Conservation (phyloP, 352 stramenopile species). For the Phytophthora quininea region DNA sequence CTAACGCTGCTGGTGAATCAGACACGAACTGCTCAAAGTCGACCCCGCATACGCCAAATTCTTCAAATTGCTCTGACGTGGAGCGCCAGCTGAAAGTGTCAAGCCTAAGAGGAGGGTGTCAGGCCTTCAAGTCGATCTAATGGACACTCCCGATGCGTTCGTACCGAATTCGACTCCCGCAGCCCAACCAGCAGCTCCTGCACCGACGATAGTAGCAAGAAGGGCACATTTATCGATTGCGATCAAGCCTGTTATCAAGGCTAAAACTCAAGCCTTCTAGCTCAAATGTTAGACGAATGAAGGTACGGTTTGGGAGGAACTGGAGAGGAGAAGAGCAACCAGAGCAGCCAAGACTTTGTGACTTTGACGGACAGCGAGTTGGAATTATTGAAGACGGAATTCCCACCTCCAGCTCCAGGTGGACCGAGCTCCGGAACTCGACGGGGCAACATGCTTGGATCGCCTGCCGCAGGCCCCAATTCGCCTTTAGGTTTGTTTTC, state of each 20-base stretch:
- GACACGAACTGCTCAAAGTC: too few relatives aligned
- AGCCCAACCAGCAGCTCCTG: slow-evolving; percentile 9
- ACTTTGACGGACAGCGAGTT: slow-evolving; percentile 58
- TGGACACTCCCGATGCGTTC: slow-evolving; percentile 65
- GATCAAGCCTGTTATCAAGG: slow-evolving; percentile 66
- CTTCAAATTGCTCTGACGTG: slow-evolving; percentile 75
- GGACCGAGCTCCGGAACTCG: slow-evolving; percentile 45
- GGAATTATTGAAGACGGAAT: slow-evolving; percentile 59
- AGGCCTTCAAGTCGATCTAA: slow-evolving; percentile 54
- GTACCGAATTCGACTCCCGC: slow-evolving; percentile 26
- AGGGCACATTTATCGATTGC: slow-evolving; percentile 61
- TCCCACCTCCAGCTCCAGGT: slow-evolving; percentile 56
- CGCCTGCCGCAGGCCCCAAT: slow-evolving; percentile 35
- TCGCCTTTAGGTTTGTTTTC: slow-evolving; percentile 69
- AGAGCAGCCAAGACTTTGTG: slow-evolving; percentile 61
- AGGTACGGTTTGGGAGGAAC: slow-evolving; percentile 82
- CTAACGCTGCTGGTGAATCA: too few relatives aligned
- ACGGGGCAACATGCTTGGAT: slow-evolving; percentile 43
- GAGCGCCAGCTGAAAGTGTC: slow-evolving; percentile 55
- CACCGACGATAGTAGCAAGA: slow-evolving; percentile 23
- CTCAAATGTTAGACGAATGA: slow-evolving; percentile 61
- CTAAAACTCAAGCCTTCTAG: slow-evolving; percentile 72
- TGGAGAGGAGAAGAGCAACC: slow-evolving; percentile 59
- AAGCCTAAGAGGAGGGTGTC: slow-evolving; percentile 76
- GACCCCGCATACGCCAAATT: slow-evolving; percentile 73